Percentiles rank a stretch among this genome's conserved stretches.
Evolutionary conservation across 2,329 filamentous ascomycete genomes (phyloP).

Genomic region (Dothideomycetes sp.): DNA sequence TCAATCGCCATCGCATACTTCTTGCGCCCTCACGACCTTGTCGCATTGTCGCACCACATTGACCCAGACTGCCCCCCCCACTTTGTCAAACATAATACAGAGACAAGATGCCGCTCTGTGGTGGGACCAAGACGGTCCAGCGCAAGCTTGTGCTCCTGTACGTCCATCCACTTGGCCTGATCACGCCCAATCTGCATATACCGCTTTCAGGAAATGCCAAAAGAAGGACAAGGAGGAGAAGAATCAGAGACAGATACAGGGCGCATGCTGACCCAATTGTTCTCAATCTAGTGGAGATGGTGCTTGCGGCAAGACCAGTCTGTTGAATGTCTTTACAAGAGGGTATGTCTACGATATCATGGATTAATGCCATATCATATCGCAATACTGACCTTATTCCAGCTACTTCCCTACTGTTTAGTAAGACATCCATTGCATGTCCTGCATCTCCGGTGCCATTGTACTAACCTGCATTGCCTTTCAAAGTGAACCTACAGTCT

Average conservation of each 20-base stretch:
- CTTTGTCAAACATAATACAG: neutral
- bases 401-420: constrained; percentile 98
- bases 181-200: neutral
- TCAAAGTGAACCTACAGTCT: constrained; percentile 77
- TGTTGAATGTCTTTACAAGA: constrained; percentile 97
- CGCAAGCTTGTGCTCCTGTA: constrained; percentile 93
- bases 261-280: neutral
- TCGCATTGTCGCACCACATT: too few relatives aligned
- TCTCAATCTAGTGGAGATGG: constrained; percentile 65
- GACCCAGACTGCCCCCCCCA: too few relatives aligned
- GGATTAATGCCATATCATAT: neutral
- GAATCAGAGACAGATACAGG: neutral
- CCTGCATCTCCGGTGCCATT: neutral
- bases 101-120: constrained; percentile 34
- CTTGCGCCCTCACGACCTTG: too few relatives aligned
- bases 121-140: constrained; percentile 64
- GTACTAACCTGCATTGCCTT: constrained; percentile 7
- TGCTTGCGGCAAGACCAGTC: constrained; percentile 91
- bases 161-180: constrained; percentile 26
- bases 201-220: neutral
- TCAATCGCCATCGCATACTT: too few relatives aligned
- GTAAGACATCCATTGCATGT: constrained; percentile 33
- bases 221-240: constrained; percentile 2
- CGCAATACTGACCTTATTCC: constrained; percentile 7
- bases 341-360: constrained; percentile 48